Percentiles rank a stretch among this genome's conserved stretches.
phyloP scores from a whole-genome alignment of 805 yeast genomes.

The Monosporozyma siamensis region DNA sequence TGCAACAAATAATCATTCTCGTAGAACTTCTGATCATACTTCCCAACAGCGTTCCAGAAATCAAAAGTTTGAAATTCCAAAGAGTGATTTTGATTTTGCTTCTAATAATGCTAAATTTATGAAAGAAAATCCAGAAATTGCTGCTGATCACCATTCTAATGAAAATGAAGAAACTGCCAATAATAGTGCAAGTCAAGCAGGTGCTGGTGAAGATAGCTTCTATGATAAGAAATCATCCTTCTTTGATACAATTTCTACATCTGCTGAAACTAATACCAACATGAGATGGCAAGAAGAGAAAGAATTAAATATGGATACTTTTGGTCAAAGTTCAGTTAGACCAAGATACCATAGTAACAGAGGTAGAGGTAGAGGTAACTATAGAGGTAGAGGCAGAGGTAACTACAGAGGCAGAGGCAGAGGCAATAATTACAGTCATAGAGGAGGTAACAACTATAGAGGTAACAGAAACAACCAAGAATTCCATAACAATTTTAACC shows the following conservation, averaged over 20 bases:
- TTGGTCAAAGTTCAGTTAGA: conserved; percentile 58
- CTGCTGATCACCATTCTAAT: conserved; percentile 18
- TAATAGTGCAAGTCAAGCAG: background rate
- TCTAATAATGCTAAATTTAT: conserved; percentile 63
- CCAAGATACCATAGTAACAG: conserved; percentile 30
- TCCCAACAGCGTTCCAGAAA: conserved; percentile 7
- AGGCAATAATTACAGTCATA: conserved; percentile 9
- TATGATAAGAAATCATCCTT: conserved; percentile 81
- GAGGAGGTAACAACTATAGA: conserved; percentile 8
- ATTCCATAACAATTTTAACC: conserved; percentile 1
- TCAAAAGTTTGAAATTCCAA: conserved; percentile 34
- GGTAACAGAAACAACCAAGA: conserved; percentile 5
- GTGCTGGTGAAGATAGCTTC: conserved; percentile 24
- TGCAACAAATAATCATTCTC: background rate
- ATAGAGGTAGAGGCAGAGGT: conserved; percentile 20
- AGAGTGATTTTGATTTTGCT: conserved; percentile 66
- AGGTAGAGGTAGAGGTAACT: conserved; percentile 18
- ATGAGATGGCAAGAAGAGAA: conserved; percentile 70
- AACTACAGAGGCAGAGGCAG: conserved; percentile 7
- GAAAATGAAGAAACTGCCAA: conserved; percentile 7
- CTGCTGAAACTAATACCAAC: conserved; percentile 39
- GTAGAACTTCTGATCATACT: background rate
- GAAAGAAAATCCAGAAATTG: conserved; percentile 36
- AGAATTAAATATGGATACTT: conserved; percentile 66
- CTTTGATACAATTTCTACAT: conserved; percentile 76